Conservation (phyloP, 2,329 filamentous ascomycete genomes). For the Akanthomyces muscarius region DNA sequence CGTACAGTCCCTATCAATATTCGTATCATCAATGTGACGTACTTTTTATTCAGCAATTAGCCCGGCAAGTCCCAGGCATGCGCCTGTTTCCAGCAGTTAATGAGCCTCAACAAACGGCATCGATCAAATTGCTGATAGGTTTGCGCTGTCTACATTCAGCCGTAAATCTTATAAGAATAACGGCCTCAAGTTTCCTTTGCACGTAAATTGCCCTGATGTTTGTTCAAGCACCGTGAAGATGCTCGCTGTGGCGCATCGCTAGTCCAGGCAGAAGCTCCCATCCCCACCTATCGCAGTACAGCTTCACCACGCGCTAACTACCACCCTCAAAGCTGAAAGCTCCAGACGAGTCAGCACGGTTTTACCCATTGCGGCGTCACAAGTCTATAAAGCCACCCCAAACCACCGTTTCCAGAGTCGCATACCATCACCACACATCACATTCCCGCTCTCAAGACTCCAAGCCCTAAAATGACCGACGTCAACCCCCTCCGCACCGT, state of each 20-base stretch:
- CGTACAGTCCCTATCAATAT: too few relatives aligned
- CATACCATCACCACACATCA: not conserved
- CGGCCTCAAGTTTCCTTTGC: not conserved
- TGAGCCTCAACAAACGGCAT: too few relatives aligned
- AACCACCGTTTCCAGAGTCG: not conserved
- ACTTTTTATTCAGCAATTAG: too few relatives aligned
- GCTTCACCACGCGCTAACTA: not conserved
- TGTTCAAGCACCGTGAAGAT: not conserved
- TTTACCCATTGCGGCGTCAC: not conserved
- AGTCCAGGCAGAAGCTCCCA: constrained; percentile 1
- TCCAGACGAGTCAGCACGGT: not conserved
- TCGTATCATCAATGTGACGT: too few relatives aligned
- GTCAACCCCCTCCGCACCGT: constrained; percentile 14
- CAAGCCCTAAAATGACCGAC: not conserved
- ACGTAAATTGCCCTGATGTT: not conserved
- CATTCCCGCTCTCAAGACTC: not conserved
- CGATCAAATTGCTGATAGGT: too few relatives aligned
- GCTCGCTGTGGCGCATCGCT: not conserved
- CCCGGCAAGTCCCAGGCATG: too few relatives aligned
- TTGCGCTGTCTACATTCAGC: too few relatives aligned
- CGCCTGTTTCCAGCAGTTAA: too few relatives aligned
- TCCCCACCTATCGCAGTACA: not conserved
- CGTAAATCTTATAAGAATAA: too few relatives aligned
- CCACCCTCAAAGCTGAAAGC: not conserved
- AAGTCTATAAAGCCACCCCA: not conserved